These are phyloP conservation scores for Russula sp. DNA, from an alignment of 768 basidiomycete species.

Conservation along the genomic window DNA sequence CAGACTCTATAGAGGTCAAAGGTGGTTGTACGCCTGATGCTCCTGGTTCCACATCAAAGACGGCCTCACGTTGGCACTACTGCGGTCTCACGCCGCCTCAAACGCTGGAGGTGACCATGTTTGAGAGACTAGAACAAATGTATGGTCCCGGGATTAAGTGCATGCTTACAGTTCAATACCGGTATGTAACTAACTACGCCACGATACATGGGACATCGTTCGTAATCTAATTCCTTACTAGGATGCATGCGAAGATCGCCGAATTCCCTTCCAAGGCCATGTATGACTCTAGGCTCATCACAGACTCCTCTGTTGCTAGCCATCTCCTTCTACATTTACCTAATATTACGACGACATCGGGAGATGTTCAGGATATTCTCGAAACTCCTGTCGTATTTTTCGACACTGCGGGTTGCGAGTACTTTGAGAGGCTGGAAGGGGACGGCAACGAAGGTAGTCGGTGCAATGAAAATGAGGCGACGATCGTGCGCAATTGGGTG, in stretches of 20 bases:
- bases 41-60: background rate
- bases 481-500: constrained; percentile 77
- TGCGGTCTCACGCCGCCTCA: constrained; percentile 46
- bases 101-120: constrained; percentile 82
- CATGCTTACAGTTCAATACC: constrained; percentile 87
- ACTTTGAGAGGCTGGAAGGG: constrained; percentile 75
- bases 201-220: background rate
- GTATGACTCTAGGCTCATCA: constrained; percentile 63
- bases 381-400: constrained; percentile 82
- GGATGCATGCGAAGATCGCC: constrained; percentile 86
- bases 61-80: background rate
- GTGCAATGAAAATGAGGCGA: constrained; percentile 92
- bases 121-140: constrained; percentile 85
- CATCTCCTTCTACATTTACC: constrained; percentile 71
- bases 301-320: constrained; percentile 60
- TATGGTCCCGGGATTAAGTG: constrained; percentile 78
- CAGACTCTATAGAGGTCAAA: background rate
- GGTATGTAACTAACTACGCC: constrained; percentile 35
- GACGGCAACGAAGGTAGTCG: constrained; percentile 85
- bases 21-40: background rate
- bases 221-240: constrained; percentile 26
- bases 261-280: constrained; percentile 78
- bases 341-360: constrained; percentile 40
- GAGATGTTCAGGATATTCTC: constrained; percentile 64
- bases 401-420: constrained; percentile 92